A percentile compares a stretch with the other conserved stretches of the same genome.
These are phyloP conservation scores for Paradendryphiella salina DNA, from an alignment of 2,329 filamentous ascomycete genomes.

Conservation along the genomic window DNA sequence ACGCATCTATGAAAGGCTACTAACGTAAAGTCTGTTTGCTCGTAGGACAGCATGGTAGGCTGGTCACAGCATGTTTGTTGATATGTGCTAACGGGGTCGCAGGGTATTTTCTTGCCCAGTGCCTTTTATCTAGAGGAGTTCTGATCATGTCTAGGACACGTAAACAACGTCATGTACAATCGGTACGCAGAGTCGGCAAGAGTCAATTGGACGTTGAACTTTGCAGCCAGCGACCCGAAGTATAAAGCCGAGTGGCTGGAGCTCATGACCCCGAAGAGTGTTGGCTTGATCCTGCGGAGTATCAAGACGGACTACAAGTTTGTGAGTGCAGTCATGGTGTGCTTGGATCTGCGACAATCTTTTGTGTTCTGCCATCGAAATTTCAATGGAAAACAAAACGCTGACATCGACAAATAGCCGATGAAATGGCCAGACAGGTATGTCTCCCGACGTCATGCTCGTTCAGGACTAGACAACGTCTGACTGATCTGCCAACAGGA, in stretches of 20 bases:
- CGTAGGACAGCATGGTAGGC: constrained; percentile 59
- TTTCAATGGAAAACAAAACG: not conserved
- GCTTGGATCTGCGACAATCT: not conserved
- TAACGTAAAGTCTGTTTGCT: constrained; percentile 29
- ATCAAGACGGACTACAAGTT: constrained; percentile 88
- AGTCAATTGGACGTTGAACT: constrained; percentile 75
- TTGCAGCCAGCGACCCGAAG: constrained; percentile 64
- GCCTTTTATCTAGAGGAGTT: constrained; percentile 2
- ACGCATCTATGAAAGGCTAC: constrained; percentile 12
- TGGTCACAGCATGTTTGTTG: not conserved
- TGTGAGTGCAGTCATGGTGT: constrained; percentile 55
- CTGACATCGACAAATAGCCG: constrained; percentile 51
- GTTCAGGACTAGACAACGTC: not conserved
- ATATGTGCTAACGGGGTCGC: constrained; percentile 6
- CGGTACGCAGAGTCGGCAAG: constrained; percentile 81
- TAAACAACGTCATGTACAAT: constrained; percentile 85
- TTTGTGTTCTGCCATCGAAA: not conserved
- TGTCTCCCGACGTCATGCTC: not conserved
- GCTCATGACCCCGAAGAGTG: constrained; percentile 66
- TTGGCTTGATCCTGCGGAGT: constrained; percentile 76
- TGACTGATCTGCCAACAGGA: constrained; percentile 42
- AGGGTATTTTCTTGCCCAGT: constrained; percentile 15
- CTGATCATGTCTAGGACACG: constrained; percentile 61
- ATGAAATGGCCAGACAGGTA: constrained; percentile 75
- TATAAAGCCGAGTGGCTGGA: constrained; percentile 68